Base-by-base conservation (phyloP, 2,329 filamentous ascomycete genomes). In the Pseudopithomyces maydicus region DNA sequence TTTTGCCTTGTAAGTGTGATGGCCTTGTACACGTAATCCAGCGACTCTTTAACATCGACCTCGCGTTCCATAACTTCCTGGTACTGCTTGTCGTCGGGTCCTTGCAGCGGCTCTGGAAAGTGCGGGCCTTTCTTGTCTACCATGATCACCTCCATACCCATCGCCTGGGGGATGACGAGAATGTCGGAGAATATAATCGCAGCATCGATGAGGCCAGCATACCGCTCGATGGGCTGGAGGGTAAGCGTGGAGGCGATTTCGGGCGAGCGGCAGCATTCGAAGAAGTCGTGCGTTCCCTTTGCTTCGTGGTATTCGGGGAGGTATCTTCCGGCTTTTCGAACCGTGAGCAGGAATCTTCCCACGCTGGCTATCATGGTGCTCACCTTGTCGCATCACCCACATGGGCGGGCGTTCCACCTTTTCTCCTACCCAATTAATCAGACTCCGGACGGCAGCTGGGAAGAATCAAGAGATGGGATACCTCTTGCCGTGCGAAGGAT, bases 121-220 rank as follows among this genome's bases (percentile, higher is more conserved):
- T 96, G 91, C 11, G 95, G 95, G 0, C 95, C 95, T 77, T 97
- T 96, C 80, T 95, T 96, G 77, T 97, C 93, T 11, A 98, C 84
- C 95, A 99, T 99, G 77, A 98, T 90, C 26, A 99, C 95, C n/a
- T 84, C 84, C 95, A 99, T 99, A 1, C 95, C 95, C 87, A 99
- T 91, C 32, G 95, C 95, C 80, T 99, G 95, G 0, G 95, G 95
- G 61, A 99, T 93, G 44, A 99, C 95, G 36, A 99, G 86, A 64
- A 99, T 99, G 75, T 99, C 95, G 55, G 92, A 97, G 83, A 99
- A 99, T 77, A 99, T 99, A 71, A 99, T 99, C 58, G 95, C 93
- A 26, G 92, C 94, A 77, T 99, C 95, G 67, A 99, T 87, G 59
- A 99, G 88, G 42, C 92, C 93, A 41, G 85, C 88, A 74, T 88